Evolutionary conservation across 371 early-diverging fungal species (phyloP).

Genomic region (Apophysomyces trapeziformis): DNA sequence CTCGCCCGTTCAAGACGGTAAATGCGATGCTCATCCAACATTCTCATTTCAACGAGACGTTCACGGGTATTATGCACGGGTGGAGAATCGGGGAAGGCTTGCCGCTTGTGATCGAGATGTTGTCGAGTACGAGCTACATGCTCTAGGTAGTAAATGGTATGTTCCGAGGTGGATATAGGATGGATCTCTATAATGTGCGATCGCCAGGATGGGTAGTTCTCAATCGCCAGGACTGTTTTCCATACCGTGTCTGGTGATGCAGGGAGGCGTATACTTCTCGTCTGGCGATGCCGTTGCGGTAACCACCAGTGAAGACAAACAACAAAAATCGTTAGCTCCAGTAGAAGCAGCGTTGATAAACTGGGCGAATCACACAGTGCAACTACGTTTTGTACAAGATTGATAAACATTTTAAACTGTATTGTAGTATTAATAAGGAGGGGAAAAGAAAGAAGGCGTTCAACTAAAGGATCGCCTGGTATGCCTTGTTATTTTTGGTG

Average conservation of each 20-base stretch:
- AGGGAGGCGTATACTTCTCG: constrained; percentile 7
- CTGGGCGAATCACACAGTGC: constrained; percentile 16
- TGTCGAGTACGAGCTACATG: constrained; percentile 24
- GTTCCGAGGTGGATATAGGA: not conserved
- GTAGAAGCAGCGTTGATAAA: constrained; percentile 17
- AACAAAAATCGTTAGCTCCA: constrained; percentile 19
- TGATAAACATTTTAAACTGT: not conserved
- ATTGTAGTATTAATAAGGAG: not conserved
- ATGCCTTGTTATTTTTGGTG: constrained; percentile 4
- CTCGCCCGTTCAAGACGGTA: constrained; percentile 21
- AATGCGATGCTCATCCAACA: constrained; percentile 9
- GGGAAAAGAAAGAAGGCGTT: not conserved
- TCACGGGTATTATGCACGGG: constrained; percentile 16
- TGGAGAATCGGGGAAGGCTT: not conserved
- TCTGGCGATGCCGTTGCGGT: constrained; percentile 22
- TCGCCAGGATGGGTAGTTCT: constrained; percentile 23
- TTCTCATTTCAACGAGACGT: constrained; percentile 19
- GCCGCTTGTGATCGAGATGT: constrained; percentile 19
- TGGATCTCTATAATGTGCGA: constrained; percentile 25
- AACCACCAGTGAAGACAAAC: constrained; percentile 18
- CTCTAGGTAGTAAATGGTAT: constrained; percentile 18
- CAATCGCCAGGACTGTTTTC: constrained; percentile 19
- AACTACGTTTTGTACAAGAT: not conserved
- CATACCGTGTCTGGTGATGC: constrained; percentile 19
- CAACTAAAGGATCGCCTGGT: not conserved